Conservation (phyloP, 208 protist genomes). For the Porcisia hertigi region DNA sequence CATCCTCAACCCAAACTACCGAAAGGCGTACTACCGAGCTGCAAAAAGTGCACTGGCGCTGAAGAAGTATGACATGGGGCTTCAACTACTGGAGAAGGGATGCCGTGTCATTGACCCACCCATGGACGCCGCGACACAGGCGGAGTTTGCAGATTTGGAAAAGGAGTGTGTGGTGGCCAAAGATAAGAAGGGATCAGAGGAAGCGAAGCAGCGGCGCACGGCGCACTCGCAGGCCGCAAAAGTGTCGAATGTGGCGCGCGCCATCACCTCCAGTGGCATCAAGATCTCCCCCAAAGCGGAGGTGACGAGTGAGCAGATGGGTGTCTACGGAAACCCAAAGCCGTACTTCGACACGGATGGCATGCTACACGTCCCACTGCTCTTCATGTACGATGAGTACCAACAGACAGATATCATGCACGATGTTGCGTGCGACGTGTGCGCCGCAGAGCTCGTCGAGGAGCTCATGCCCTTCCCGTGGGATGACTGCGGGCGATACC, state of each 20-base stretch:
- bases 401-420: slow-evolving; percentile 92
- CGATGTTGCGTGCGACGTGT: slow-evolving; percentile 83
- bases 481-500: slow-evolving; percentile 72
- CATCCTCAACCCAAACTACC: slow-evolving; percentile 76
- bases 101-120: slow-evolving; percentile 33
- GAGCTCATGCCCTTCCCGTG: slow-evolving; percentile 89
- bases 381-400: slow-evolving; percentile 95
- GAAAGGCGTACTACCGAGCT: slow-evolving; percentile 88
- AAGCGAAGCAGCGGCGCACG: slow-evolving; percentile 38
- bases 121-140: slow-evolving; percentile 26
- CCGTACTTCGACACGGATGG: slow-evolving; percentile 80
- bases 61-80: slow-evolving; percentile 73
- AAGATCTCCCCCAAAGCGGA: slow-evolving; percentile 49
- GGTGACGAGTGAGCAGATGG: slow-evolving; percentile 87
- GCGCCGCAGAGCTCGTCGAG: slow-evolving; percentile 58
- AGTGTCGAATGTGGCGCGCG: slow-evolving; percentile 60
- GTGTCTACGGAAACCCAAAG: slow-evolving; percentile 68
- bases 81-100: slow-evolving; percentile 63
- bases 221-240: slow-evolving; percentile 52
- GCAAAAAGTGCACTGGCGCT: slow-evolving; percentile 73
- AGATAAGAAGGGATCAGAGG: slow-evolving; percentile 29
- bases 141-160: slow-evolving; percentile 74
- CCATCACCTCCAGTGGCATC: slow-evolving; percentile 71
- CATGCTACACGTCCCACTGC: slow-evolving; percentile 87
- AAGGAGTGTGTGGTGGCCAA: slow-evolving; percentile 27